phyloP scores from a whole-genome alignment of 176 grass and related monocot species.

The Rhynchospora pubera region DNA sequence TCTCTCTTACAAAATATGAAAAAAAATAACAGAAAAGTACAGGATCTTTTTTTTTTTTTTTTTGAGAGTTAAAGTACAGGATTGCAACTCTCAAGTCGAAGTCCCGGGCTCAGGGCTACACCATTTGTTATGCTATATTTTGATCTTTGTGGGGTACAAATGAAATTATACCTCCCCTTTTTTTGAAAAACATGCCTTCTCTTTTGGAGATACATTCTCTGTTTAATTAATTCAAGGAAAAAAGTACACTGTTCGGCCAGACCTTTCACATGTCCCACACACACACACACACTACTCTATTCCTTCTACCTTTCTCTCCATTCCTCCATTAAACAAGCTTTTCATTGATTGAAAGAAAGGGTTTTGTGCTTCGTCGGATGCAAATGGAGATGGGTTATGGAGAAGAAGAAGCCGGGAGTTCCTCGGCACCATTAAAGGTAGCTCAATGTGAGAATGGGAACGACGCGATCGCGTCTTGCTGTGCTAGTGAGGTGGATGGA shows the following conservation, averaged over 20 bases:
- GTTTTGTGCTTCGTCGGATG: neutral
- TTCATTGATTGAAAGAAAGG: neutral
- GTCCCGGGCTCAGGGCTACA: too few relatives aligned
- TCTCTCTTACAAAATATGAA: too few relatives aligned
- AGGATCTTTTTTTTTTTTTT: too few relatives aligned
- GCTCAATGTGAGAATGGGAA: neutral
- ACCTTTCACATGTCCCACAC: neutral
- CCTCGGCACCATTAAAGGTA: neutral
- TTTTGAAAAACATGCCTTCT: neutral
- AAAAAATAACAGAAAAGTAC: too few relatives aligned
- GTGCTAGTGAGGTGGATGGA: neutral
- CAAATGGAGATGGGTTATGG: neutral
- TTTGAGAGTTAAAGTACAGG: too few relatives aligned
- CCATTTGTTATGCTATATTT: neutral
- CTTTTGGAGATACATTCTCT: neutral
- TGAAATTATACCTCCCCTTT: neutral
- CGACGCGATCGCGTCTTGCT: neutral
- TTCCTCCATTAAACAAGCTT: neutral
- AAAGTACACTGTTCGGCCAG: neutral
- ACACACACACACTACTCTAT: constrained; percentile 6
- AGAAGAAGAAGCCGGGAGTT: neutral
- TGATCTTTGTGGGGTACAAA: neutral
- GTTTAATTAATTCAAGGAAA: neutral
- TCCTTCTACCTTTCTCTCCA: neutral
- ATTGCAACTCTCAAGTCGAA: too few relatives aligned